Base-by-base conservation (phyloP, 495 filamentous ascomycete genomes). In the Glutinoglossum americanum region DNA sequence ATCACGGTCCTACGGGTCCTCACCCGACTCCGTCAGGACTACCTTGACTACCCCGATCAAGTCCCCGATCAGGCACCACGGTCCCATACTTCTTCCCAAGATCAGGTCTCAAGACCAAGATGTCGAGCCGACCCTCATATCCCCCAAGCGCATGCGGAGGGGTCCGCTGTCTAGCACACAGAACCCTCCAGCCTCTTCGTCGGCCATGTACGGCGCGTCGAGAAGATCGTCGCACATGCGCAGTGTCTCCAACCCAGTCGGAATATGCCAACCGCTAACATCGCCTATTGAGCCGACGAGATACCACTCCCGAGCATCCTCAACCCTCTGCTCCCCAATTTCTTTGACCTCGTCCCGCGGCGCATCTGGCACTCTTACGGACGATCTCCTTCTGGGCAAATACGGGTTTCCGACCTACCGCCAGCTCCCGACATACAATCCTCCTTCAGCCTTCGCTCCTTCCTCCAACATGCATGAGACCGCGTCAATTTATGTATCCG, bases 101-200 rank as follows among this genome's bases (percentile, higher is more conserved):
- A 87, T 94, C 69, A 78, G 89, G 51, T 78, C 78, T 59, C 87
- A 93, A 67, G 89, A 94, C 71, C 82, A 89, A 71, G 73, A 80
- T 55, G 76, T 89, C 59, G 76, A 82, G 60, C 74, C 76, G 15
- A 64, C 69, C 23, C 70, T 71, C 51, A 71, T 69, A 19, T 71
- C 71, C 32, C 32, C 45, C 8, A 70, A 69, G 28, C 70, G 73
- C 44, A 51, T 66, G 47, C 76, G 80, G 62, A 72, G 73, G 54
- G 71, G 76, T 58, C 76, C 79, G 28, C 66, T 76, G 28, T 83
- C 81, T 2, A 76, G 71, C 57, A 75, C 78, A 6, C 72, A 71
- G 54, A 79, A 77, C 57, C 68, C 72, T 13, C 68, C 73, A 10
- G 67, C 69, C 7, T 75, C 73, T 59, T 7, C 54, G 19, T 32